Evolutionary conservation across 805 yeast genomes (phyloP).

Genomic region (Nakazawaea sp.): DNA sequence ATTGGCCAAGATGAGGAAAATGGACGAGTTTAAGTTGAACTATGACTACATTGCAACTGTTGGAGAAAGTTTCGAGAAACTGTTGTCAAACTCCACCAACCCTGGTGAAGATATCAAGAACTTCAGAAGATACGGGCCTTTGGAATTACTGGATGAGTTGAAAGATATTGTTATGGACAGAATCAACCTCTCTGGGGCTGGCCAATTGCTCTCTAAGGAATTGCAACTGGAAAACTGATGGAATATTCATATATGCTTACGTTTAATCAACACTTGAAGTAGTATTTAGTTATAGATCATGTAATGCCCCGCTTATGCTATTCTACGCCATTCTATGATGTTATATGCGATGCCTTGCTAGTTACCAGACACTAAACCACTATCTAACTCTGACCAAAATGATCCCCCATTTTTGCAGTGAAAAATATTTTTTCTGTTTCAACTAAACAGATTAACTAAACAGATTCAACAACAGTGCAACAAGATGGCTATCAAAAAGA

Average conservation of each 20-base stretch:
- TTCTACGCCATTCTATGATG: too few relatives aligned
- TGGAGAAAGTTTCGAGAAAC: conserved; percentile 37
- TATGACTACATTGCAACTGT: conserved; percentile 48
- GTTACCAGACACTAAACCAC: too few relatives aligned
- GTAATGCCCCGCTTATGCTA: too few relatives aligned
- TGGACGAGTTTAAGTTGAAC: conserved; percentile 43
- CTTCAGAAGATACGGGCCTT: conserved; percentile 63
- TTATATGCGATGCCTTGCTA: too few relatives aligned
- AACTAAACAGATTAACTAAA: too few relatives aligned
- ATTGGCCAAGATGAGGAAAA: conserved; percentile 23
- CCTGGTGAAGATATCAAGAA: conserved; percentile 42
- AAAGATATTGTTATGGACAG: conserved; percentile 31
- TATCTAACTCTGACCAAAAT: not conserved
- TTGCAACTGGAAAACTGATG: too few relatives aligned
- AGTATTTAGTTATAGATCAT: too few relatives aligned
- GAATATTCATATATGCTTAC: too few relatives aligned
- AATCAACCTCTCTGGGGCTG: conserved; percentile 23
- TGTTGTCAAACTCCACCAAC: conserved; percentile 23
- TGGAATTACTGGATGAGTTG: conserved; percentile 36
- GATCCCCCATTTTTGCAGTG: not conserved
- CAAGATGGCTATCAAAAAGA: conserved; percentile 2
- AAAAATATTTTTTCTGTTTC: too few relatives aligned
- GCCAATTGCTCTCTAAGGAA: too few relatives aligned
- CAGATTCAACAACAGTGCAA: too few relatives aligned
- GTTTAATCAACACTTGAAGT: too few relatives aligned